phyloP scores from a whole-genome alignment of 2,329 filamentous ascomycete genomes.

The Colletotrichum trifolii region DNA sequence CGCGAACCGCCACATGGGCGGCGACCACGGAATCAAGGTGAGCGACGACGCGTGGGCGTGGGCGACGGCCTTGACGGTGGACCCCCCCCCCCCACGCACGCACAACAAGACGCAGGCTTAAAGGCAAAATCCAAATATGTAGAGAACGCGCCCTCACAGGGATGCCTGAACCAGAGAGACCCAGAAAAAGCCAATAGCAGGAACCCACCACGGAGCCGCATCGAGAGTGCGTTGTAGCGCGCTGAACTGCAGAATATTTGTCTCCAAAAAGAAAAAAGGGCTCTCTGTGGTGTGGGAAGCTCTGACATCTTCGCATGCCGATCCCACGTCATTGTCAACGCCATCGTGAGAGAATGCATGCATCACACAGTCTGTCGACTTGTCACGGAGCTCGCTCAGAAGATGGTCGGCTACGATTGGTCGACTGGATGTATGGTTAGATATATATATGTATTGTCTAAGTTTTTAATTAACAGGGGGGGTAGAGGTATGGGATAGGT shows the following conservation, averaged over 20 bases:
- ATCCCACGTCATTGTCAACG: constrained; percentile 30
- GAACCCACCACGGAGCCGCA: constrained; percentile 31
- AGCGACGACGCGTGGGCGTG: background rate
- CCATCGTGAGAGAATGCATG: constrained; percentile 9
- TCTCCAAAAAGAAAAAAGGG: constrained; percentile 4
- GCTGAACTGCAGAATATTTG: constrained; percentile 3
- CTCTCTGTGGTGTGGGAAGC: constrained; percentile 2
- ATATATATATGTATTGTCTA: too few species aligned
- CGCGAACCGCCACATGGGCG: background rate
- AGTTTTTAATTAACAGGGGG: too few species aligned
- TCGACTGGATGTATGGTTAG: too few species aligned
- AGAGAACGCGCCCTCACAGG: background rate
- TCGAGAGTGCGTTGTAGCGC: constrained; percentile 1
- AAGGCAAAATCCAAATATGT: too few species aligned
- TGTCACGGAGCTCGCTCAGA: too few species aligned
- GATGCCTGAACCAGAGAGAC: background rate
- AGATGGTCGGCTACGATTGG: too few species aligned
- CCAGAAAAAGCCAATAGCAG: background rate
- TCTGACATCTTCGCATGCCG: constrained; percentile 29
- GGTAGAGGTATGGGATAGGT: too few species aligned
- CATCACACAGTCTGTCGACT: background rate
- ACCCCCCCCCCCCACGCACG: constrained; percentile 10
- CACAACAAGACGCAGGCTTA: too few species aligned
- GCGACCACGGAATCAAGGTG: background rate
- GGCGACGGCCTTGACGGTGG: background rate